A percentile compares a stretch with the other conserved stretches of the same genome.
These are phyloP conservation scores for Cyberlindnera suaveolens DNA, from an alignment of 805 yeast species.

Conservation along the genomic window DNA sequence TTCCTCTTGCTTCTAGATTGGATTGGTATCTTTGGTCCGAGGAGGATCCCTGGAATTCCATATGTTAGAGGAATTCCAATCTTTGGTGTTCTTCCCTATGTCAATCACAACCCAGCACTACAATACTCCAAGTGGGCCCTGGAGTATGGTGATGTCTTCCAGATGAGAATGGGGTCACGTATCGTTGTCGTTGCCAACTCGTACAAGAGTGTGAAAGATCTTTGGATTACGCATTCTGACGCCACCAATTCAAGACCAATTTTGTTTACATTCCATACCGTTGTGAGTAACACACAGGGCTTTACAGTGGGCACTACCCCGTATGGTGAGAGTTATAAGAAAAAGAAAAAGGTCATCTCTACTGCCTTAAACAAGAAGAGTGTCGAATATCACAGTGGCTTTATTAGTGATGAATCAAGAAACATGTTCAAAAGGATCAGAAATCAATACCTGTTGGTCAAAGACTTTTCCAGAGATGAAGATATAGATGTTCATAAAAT, in stretches of 20 bases:
- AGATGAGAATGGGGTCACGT: constrained; percentile 52
- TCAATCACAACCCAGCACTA: constrained; percentile 43
- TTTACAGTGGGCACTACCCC: constrained; percentile 66
- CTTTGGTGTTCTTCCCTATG: constrained; percentile 43
- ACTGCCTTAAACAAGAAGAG: constrained; percentile 34
- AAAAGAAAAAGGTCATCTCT: constrained; percentile 43
- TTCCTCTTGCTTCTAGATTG: constrained; percentile 16
- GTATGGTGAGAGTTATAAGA: constrained; percentile 38
- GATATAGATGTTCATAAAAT: constrained; percentile 37
- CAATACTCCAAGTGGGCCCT: constrained; percentile 39
- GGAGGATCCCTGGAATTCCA: constrained; percentile 33
- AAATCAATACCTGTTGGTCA: neutral
- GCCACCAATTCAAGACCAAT: constrained; percentile 64
- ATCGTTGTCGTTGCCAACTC: constrained; percentile 64
- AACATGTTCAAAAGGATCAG: constrained; percentile 20
- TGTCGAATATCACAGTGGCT: constrained; percentile 25
- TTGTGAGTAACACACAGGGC: constrained; percentile 49
- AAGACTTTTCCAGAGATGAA: constrained; percentile 5
- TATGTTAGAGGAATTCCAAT: constrained; percentile 42
- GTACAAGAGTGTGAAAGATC: constrained; percentile 41
- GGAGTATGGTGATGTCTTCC: constrained; percentile 46
- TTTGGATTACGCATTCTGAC: constrained; percentile 47
- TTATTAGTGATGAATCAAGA: constrained; percentile 36
- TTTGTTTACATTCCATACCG: constrained; percentile 59
- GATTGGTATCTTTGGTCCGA: constrained; percentile 24